Evolutionary conservation across 257 asterid species (phyloP), one percentile per base, ranked within the genome.

Genomic region (Fraxinus cuspidata): DNA sequence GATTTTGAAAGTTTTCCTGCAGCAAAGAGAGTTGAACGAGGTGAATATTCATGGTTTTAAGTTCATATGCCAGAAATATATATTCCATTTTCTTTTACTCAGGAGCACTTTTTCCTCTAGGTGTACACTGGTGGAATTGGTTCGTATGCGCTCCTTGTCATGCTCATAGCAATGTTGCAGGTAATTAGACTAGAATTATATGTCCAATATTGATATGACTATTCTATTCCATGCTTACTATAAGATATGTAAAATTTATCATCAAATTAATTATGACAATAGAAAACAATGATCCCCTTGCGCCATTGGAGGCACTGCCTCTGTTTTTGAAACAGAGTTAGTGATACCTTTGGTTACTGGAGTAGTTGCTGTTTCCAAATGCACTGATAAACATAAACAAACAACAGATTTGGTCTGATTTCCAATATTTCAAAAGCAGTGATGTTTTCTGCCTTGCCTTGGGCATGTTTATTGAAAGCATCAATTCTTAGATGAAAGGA

Each of bases 121-220:
- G 99, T 96, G 72, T 96, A 93, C 81, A 89, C 97, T 18, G 98
- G 99, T 79, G 99, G 99, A 79, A 93, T 96, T 85, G 97, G 99
- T 68, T 96, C 99, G 2, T 96, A 93, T 75, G 99, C 98, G 1
- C 94, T 96, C 64, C 99, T 96, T 69, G 90, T 93, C 56, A 93
- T 96, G 99, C 96, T 96, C 70, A 90, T 96, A 81, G 96, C 97
- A 11, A 86, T 88, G 97, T 71, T 96, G 81, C 96, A 90, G 99
- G 99, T 96, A 90, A 84, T 66, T 71, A 64, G 78, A 34, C 75
- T 40, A 27, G 40, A 68, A 47, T 72, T 16, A 40, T 53, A 8
- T 75, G 56, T 75, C 65, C 28, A 35, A 63, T 60, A 32, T 49
- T 34, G 18, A 5, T 56, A 29, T 56, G 31, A 66, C 21, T 60